phyloP scores from a whole-genome alignment of 164 flowering plant genomes.

The Protea cynaroides region DNA sequence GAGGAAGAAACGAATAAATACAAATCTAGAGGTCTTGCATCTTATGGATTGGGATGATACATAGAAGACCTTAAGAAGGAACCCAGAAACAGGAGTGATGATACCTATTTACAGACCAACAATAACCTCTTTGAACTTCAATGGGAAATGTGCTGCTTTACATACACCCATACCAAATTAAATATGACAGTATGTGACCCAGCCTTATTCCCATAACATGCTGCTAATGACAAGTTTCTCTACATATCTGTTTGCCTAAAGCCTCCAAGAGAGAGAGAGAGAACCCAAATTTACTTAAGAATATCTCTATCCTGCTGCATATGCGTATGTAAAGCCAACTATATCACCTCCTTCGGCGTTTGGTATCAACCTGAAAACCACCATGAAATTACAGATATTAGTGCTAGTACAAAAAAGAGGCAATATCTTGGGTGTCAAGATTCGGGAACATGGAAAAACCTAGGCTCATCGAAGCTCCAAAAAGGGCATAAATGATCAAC shows the following conservation, averaged over 20 bases:
- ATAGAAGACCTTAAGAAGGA: no score
- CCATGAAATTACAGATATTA: background rate
- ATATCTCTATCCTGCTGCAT: background rate
- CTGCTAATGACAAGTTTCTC: background rate
- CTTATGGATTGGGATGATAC: no score
- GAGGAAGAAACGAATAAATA: no score
- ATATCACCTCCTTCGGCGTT: conserved; percentile 10
- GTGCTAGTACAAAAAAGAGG: background rate
- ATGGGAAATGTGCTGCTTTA: no score
- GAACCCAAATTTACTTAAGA: background rate
- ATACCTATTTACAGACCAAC: no score
- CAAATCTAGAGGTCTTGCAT: no score
- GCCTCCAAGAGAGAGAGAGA: background rate
- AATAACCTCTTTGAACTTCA: no score
- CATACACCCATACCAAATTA: background rate
- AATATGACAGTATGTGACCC: conserved; percentile 4
- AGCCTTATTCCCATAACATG: background rate
- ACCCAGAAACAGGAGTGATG: no score
- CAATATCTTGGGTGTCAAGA: no score
- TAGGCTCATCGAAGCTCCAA: no score
- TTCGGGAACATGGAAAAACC: no score
- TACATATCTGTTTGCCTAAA: conserved; percentile 1
- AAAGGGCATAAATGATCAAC: no score
- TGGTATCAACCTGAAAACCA: conserved; percentile 14
- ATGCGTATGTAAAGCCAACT: background rate